Evolutionary conservation across 148 eudicot species (phyloP), one percentile per base, ranked within the genome.

Genomic region (Nepenthes mirabilis): DNA sequence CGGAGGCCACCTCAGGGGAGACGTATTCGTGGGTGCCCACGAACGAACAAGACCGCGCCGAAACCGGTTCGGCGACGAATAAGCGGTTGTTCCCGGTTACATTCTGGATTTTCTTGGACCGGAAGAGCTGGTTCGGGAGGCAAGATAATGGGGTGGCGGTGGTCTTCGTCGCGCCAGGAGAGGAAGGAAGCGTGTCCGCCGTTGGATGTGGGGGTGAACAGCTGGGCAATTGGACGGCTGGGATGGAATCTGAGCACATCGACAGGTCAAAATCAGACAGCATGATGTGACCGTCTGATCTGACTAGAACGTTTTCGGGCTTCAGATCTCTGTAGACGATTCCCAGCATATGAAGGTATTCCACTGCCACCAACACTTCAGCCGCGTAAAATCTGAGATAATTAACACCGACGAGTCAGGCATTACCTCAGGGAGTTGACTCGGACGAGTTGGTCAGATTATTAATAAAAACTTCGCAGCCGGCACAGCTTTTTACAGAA

Each of bases 221-320:
- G 47, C 37, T 65, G 0, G 86, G 82, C 12, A 74, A 87, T 72
- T 90, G 89, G 59, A 91, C 82, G 76, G 95, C 89, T 43, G 87
- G 76, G 81, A 78, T 81, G 11, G 95, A 68, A 55, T 91, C 79
- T 0, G 90, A 87, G 81, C 91, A 91, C 2, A 91, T 61, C 0
- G 90, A 83, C 36, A 88, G 87, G 63, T 85, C 95, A 57, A 85
- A 87, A 55, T 81, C 87, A 9, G 95, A 82, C 70, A 90, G 91
- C 96, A 89, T 89, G 69, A 89, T 89, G 77, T 89, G 96, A 71
- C 96, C 96, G 82, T 89, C 93, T 1, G 96, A 89, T 89, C 95
- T 70, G 55, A 90, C 91, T 52, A 90, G 55, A 34, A 90, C 91
- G 68, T 90, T 90, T 63, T 90, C 97, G 6, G 97, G 97, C 70